Conservation (phyloP, 176 grass and related monocot species). For the Triticum turgidum region DNA sequence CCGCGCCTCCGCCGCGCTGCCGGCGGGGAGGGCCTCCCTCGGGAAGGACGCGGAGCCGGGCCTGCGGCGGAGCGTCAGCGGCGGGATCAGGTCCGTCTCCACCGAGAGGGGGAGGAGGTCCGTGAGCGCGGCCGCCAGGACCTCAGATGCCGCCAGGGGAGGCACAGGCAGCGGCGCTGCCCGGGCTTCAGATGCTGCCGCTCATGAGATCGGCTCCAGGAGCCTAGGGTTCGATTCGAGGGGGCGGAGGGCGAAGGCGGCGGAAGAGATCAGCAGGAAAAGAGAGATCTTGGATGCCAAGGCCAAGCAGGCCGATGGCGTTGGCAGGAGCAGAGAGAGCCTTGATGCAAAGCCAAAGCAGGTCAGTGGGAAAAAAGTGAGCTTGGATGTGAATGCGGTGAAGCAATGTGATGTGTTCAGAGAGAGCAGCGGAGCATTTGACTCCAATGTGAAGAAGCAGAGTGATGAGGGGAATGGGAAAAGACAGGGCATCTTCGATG, state of each 20-base stretch:
- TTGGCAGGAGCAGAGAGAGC: conserved; percentile 41
- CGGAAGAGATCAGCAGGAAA: conserved; percentile 35
- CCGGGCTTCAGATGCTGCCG: neutral
- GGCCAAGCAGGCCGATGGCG: conserved; percentile 30
- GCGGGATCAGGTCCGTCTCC: conserved; percentile 55
- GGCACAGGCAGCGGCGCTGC: conserved; percentile 4
- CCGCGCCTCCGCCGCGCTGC: conserved; percentile 26
- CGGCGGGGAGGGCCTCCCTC: conserved; percentile 43
- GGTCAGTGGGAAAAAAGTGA: conserved; percentile 37
- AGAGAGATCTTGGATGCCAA: conserved; percentile 42
- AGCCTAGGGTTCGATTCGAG: conserved; percentile 26
- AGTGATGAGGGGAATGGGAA: conserved; percentile 11
- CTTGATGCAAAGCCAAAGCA: conserved; percentile 41
- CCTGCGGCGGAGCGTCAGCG: conserved; percentile 48
- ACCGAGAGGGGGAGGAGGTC: conserved; percentile 53
- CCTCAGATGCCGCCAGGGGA: conserved; percentile 23
- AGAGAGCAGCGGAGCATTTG: conserved; percentile 28
- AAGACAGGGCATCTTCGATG: conserved; percentile 1
- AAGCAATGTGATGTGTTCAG: conserved; percentile 36
- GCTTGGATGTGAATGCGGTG: conserved; percentile 24
- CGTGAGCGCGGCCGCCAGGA: conserved; percentile 23
- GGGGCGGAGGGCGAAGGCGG: conserved; percentile 4
- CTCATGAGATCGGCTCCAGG: conserved; percentile 11
- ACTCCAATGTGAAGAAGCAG: conserved; percentile 17
- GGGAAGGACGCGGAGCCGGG: conserved; percentile 47